phyloP scores from a whole-genome alignment of 2,329 filamentous ascomycete genomes.

The Aspergillus neotritici region DNA sequence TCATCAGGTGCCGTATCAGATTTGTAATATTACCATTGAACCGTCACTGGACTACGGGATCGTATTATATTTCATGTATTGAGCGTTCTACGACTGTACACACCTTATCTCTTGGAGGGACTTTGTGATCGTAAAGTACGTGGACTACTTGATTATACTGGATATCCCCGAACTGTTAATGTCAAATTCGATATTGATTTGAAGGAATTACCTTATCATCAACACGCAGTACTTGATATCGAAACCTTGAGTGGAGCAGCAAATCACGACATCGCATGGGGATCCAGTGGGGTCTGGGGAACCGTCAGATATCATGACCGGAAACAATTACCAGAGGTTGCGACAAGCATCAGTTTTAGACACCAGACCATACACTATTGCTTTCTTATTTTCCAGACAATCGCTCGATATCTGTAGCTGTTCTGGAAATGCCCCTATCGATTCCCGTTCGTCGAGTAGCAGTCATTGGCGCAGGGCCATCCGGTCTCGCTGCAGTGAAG shows the following conservation, averaged over 20 bases:
- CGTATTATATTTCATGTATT: slow-evolving; percentile 1
- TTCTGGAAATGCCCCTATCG: slow-evolving; percentile 16
- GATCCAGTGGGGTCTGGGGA: too few species aligned
- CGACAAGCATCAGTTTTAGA: too few species aligned
- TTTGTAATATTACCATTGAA: background rate
- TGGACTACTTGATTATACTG: too few species aligned
- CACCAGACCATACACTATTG: background rate
- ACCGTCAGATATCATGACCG: background rate
- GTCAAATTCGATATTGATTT: too few species aligned
- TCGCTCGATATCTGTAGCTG: too few species aligned
- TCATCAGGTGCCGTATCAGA: background rate
- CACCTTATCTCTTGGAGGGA: background rate
- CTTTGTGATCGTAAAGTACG: too few species aligned
- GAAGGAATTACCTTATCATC: too few species aligned
- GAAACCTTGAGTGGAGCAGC: background rate
- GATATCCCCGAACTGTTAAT: too few species aligned
- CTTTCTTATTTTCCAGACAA: too few species aligned
- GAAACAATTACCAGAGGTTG: too few species aligned
- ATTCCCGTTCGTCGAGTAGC: slow-evolving; percentile 49
- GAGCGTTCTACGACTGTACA: too few species aligned
- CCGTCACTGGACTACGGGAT: background rate
- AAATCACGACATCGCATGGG: background rate
- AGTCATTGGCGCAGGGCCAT: slow-evolving; percentile 76
- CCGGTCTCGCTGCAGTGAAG: slow-evolving; percentile 72
- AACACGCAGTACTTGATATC: too few species aligned